phyloP scores from a whole-genome alignment of 1,284 basidiomycete genomes.

The Fomitopsis schrenkii region DNA sequence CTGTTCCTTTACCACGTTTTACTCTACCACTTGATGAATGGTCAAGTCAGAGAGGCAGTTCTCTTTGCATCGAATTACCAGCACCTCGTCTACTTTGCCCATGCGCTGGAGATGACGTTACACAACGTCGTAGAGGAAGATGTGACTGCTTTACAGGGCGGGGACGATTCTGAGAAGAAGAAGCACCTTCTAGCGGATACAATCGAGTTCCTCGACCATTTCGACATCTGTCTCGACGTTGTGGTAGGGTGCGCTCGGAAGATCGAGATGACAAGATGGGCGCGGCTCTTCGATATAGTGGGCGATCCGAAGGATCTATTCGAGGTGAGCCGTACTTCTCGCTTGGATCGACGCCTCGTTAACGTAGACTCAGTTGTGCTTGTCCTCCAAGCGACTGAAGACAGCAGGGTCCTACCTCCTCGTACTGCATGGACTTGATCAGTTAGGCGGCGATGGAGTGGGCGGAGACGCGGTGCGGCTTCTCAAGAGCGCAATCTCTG shows the following conservation, averaged over 20 bases:
- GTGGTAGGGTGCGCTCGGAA: constrained; percentile 97
- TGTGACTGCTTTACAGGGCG: constrained; percentile 31
- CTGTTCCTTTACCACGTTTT: constrained; percentile 94
- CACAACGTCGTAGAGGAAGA: constrained; percentile 96
- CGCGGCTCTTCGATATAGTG: constrained; percentile 83
- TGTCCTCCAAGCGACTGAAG: constrained; percentile 71
- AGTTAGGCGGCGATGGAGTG: constrained; percentile 74
- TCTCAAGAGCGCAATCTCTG: constrained; percentile 68
- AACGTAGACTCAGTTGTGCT: constrained; percentile 55
- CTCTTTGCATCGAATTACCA: constrained; percentile 86
- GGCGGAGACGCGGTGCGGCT: constrained; percentile 73
- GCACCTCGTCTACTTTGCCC: constrained; percentile 88
- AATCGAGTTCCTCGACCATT: constrained; percentile 93
- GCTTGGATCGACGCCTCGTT: neutral
- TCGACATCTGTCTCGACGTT: constrained; percentile 86
- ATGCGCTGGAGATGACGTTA: constrained; percentile 91
- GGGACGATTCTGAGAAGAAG: constrained; percentile 7
- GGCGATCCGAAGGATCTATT: constrained; percentile 91
- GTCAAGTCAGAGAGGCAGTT: constrained; percentile 77
- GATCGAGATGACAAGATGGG: constrained; percentile 93
- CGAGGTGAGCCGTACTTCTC: constrained; percentile 49
- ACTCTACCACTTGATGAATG: constrained; percentile 74
- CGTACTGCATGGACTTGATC: constrained; percentile 91
- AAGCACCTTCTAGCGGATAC: constrained; percentile 62
- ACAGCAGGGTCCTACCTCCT: constrained; percentile 93